These are phyloP conservation scores for Dentipellis fragilis DNA, from an alignment of 768 basidiomycete genomes.

Conservation along the genomic window DNA sequence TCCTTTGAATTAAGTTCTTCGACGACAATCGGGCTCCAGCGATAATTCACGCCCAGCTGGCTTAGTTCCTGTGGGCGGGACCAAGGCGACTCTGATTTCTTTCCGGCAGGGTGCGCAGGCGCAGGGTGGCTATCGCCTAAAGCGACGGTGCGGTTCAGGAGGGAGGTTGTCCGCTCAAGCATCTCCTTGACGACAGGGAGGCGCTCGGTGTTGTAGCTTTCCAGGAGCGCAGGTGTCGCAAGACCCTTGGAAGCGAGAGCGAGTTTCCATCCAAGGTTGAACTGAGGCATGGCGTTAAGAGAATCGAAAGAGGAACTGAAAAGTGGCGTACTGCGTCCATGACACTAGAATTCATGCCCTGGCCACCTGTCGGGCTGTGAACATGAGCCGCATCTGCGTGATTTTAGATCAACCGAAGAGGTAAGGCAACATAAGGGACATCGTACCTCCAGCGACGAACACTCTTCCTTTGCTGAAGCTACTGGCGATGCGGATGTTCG, in stretches of 20 bases:
- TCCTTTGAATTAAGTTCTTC: not conserved
- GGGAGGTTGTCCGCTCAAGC: constrained; percentile 5
- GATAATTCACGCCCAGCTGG: constrained; percentile 11
- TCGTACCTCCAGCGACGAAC: constrained; percentile 11
- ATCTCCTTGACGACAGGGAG: constrained; percentile 11
- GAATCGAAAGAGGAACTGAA: no score
- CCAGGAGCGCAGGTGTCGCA: constrained; percentile 6
- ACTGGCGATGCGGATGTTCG: constrained; percentile 11
- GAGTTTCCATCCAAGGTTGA: constrained; percentile 13
- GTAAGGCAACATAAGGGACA: constrained; percentile 6
- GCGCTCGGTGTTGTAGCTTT: constrained; percentile 12
- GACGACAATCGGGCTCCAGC: constrained; percentile 10
- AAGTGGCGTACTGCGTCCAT: not conserved
- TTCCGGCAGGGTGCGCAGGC: not conserved
- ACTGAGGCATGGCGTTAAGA: not conserved
- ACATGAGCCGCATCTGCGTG: constrained; percentile 2
- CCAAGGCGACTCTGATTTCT: not conserved
- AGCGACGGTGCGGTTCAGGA: not conserved
- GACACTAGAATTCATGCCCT: constrained; percentile 1
- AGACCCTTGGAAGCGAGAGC: constrained; percentile 8
- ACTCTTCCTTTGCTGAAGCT: constrained; percentile 7
- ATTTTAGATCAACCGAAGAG: not conserved
- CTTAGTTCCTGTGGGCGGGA: not conserved
- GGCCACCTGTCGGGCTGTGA: constrained; percentile 1
- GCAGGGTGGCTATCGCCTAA: not conserved